Evolutionary conservation across 805 yeast genomes (phyloP).

Genomic region (Cyberlindnera saturnus): DNA sequence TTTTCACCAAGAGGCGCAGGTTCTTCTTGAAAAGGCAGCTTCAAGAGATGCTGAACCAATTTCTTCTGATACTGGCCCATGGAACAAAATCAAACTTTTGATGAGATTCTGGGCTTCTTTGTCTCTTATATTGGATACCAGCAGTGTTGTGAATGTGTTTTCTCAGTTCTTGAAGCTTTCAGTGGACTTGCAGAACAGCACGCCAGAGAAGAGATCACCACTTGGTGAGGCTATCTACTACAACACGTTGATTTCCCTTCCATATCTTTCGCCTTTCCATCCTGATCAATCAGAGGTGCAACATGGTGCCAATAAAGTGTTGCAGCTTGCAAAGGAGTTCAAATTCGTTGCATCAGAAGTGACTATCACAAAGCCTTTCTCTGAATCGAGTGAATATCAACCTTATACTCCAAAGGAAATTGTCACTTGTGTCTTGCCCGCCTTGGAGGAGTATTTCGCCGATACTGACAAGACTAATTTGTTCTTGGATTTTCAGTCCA

Average conservation of each 20-base stretch:
- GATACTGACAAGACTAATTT: conserved; percentile 4
- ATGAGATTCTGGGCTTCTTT: conserved; percentile 66
- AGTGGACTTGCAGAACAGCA: conserved; percentile 43
- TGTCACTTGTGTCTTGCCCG: conserved; percentile 45
- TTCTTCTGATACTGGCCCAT: conserved; percentile 43
- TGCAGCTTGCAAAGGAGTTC: conserved; percentile 40
- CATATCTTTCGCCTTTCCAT: conserved; percentile 48
- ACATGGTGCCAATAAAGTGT: conserved; percentile 31
- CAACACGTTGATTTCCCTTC: conserved; percentile 55
- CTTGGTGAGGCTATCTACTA: conserved; percentile 65
- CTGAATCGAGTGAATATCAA: conserved; percentile 15
- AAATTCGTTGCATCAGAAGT: conserved; percentile 18
- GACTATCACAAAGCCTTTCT: conserved; percentile 23
- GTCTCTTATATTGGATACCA: conserved; percentile 52
- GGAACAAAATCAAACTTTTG: conserved; percentile 66
- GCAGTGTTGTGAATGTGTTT: conserved; percentile 42
- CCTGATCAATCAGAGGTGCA: conserved; percentile 29
- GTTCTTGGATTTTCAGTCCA: conserved; percentile 31
- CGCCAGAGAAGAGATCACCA: conserved; percentile 39
- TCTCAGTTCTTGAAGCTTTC: conserved; percentile 49
- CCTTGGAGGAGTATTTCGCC: conserved; percentile 29
- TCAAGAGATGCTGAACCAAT: conserved; percentile 22
- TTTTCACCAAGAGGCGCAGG: conserved; percentile 59
- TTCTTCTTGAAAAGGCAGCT: conserved; percentile 36
- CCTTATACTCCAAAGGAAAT: conserved; percentile 50